Conservation (phyloP, 176 grass and related monocot genomes). For the Areca catechu region DNA sequence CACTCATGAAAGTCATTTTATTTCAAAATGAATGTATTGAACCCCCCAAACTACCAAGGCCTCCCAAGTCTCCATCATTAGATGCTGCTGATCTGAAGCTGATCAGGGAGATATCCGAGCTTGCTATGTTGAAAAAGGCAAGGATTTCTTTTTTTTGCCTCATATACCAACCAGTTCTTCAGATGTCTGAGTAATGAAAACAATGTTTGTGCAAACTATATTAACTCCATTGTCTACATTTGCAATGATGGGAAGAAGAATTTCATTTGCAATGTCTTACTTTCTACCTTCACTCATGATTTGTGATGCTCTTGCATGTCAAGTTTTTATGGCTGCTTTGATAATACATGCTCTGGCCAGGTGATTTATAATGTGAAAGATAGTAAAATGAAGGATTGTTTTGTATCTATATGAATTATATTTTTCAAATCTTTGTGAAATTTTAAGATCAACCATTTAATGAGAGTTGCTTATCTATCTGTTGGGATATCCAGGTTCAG, state of each 20-base stretch:
- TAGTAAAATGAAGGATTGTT: too few relatives aligned
- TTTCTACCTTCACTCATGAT: not conserved
- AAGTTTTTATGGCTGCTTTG: not conserved
- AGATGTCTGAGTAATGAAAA: not conserved
- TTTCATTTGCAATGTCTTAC: not conserved
- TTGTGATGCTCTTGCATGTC: not conserved
- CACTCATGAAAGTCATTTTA: too few relatives aligned
- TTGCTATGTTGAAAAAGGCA: constrained; percentile 68
- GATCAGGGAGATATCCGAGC: constrained; percentile 72
- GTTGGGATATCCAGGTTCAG: too few relatives aligned
- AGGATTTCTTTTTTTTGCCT: constrained; percentile 15
- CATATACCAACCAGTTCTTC: not conserved
- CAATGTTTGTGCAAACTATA: not conserved
- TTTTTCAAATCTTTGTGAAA: too few relatives aligned
- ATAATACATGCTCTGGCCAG: not conserved
- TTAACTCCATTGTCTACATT: not conserved
- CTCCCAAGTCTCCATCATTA: too few relatives aligned
- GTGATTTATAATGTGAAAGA: not conserved
- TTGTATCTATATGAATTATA: too few relatives aligned
- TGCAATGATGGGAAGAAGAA: not conserved
- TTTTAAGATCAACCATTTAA: too few relatives aligned
- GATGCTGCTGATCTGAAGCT: constrained; percentile 74
- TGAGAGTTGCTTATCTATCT: too few relatives aligned
- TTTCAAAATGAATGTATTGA: too few relatives aligned
- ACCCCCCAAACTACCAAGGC: too few relatives aligned